Base-by-base conservation (phyloP, 2,329 filamentous ascomycete genomes). In the Cladosporium halotolerans region DNA sequence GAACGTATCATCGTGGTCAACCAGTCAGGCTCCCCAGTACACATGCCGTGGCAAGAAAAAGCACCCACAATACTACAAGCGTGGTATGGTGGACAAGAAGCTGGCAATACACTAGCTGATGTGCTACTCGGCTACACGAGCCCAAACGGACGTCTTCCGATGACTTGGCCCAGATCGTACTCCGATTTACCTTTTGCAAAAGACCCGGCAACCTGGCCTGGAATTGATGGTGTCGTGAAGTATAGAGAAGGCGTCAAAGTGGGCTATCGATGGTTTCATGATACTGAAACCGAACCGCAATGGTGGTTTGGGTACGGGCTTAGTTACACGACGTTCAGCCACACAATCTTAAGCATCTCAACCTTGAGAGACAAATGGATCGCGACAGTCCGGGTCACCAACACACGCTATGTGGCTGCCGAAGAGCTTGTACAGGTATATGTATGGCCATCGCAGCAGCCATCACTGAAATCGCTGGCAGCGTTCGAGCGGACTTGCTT, bases 61-160 rank as follows among this genome's bases (percentile, higher is more conserved):
- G 82, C 85, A 2, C 79, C 84, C 2, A 31, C 42, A 28, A 82
- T 89, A 28, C 64, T 89, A 1, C 85, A 89, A 64, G 79, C 55
- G 8, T 56, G 55, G 34, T 58, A 58, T 19, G 45, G 50, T 10
- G 88, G 89, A 13, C 88, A 92, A 62, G 88, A 93, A 72, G 85
- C 85, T 4, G 88, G 88, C 4, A 89, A 91, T 64, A 84, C 83
- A 10, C 85, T 93, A 56, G 87, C 86, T 0, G 88, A 92, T 59
- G 78, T 92, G 1, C 74, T 92, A 9, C 33, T 36, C 9, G 33
- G 33, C n/a, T 3, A 10, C n/a, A 11, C 3, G 9, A n/a, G 9
- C n/a, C 33, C 33, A 36, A 36, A 36, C 8, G 33, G 33, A 36
- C 33, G 33, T n/a, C n/a, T 36, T 10, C 33, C 33, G 9, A 36